A percentile compares a stretch with the other conserved stretches of the same genome.
phyloP scores from a whole-genome alignment of 441 rosid genomes.

The Mallotus japonicus region DNA sequence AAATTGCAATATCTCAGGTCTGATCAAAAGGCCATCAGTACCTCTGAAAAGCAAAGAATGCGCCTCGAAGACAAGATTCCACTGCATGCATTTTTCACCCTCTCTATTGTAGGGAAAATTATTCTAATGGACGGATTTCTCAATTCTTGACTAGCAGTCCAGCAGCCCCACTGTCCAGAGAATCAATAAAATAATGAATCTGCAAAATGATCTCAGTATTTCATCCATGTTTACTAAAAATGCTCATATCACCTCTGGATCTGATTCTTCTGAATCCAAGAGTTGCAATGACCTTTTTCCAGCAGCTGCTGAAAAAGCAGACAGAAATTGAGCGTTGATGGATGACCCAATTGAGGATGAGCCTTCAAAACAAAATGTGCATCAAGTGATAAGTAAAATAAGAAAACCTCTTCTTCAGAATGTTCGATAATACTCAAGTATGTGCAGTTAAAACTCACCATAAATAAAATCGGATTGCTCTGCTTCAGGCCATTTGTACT shows the following conservation, averaged over 20 bases:
- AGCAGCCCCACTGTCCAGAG: conserved; percentile 81
- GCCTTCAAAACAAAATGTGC: conserved; percentile 42
- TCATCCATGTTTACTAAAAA: conserved; percentile 14
- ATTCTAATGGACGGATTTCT: conserved; percentile 69
- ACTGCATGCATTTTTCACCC: conserved; percentile 57
- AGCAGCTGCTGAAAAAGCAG: conserved; percentile 79
- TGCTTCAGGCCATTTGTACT: conserved; percentile 81
- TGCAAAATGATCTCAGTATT: conserved; percentile 7
- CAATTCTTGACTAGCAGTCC: conserved; percentile 85
- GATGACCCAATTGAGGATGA: conserved; percentile 85
- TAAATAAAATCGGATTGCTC: conserved; percentile 76
- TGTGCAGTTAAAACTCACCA: conserved; percentile 43
- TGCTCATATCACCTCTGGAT: conserved; percentile 69
- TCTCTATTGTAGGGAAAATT: conserved; percentile 79
- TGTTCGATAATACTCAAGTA: conserved; percentile 8
- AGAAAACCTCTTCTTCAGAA: conserved; percentile 17
- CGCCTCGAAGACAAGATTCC: conserved; percentile 68
- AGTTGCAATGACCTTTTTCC: conserved; percentile 61
- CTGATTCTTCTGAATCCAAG: conserved; percentile 88
- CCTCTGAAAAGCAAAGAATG: conserved; percentile 93
- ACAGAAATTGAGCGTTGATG: conserved; percentile 66
- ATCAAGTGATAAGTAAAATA: conserved; percentile 10
- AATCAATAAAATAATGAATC: conserved; percentile 22
- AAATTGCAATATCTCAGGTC: not conserved
- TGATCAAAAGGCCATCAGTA: conserved; percentile 31